These are phyloP conservation scores for Coniella lustricola DNA, from an alignment of 2,329 filamentous ascomycete species.

Conservation along the genomic window DNA sequence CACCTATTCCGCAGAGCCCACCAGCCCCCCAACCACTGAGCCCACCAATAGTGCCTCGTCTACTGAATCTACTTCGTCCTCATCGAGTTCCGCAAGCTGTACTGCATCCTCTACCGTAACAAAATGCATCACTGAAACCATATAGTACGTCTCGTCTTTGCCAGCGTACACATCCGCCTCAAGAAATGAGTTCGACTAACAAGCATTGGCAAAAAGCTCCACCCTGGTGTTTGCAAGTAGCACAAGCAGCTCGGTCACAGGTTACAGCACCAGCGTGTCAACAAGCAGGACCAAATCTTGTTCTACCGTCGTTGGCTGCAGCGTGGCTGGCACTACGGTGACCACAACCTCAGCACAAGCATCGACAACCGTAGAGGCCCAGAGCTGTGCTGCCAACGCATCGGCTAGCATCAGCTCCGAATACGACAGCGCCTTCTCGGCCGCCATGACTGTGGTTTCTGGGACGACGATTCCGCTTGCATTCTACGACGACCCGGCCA, in stretches of 20 bases:
- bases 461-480: conserved; percentile 1
- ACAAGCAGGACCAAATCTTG: neutral
- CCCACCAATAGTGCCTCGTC: neutral
- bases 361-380: neutral
- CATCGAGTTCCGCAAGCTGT: neutral
- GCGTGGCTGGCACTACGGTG: neutral
- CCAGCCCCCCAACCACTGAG: neutral
- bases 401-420: conserved; percentile 1
- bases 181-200: neutral
- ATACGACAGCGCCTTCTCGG: conserved; percentile 1
- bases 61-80: too few relatives aligned
- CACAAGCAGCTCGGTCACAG: neutral
- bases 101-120: conserved; percentile 2
- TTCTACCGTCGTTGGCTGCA: conserved; percentile 1
- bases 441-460: conserved; percentile 1
- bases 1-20: conserved; percentile 1
- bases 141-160: neutral
- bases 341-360: neutral
- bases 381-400: conserved; percentile 1
- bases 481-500: neutral
- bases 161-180: neutral
- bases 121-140: neutral
- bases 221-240: conserved; percentile 1
- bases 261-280: neutral
- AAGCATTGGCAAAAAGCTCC: neutral